Evolutionary conservation across 129 eudicot species (phyloP), one percentile per base, ranked within the genome.

Genomic region (Flaveria brownii): DNA sequence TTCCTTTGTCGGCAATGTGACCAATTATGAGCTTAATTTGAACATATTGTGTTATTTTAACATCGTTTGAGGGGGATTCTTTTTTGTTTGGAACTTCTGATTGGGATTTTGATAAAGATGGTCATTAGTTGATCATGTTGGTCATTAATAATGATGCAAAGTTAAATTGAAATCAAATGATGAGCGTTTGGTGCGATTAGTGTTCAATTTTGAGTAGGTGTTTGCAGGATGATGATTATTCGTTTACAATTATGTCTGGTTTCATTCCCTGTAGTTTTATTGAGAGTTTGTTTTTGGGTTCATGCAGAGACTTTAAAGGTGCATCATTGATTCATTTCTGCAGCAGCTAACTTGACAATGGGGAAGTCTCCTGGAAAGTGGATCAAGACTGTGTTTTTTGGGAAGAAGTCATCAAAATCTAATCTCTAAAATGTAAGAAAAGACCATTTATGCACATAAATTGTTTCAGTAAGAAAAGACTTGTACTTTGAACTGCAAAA

Each of bases 361-460:
- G 96, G 96, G 80, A 88, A 88, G 81, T 92, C 97, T 77, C 93
- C 96, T 22, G 97, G 87, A 86, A 92, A 89, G 82, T 92, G 97
- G 97, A 89, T 92, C 85, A 92, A 92, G 80, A 85, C 91, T 33
- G 91, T 92, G 45, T 71, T 89, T 75, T 87, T 89, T n/a, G 96
- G 96, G 73, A 92, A 89, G 88, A 92, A 89, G 75, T 73, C 90
- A 15, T 86, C 97, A 2, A 92, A 89, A 78, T 86, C 96, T 28
- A 84, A 71, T 81, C 77, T 78, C 39, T 79, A 93, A 25, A 89
- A 87, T 76, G 97, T 91, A 78, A 82, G 94, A 82, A 70, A 26
- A 62, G 43, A 39, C 22, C 63, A 5, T 18, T 71, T 75, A 57
- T 63, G 42, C 30, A 60, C 52, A 22, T 62, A 10, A 59, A 11